Base-by-base conservation (phyloP, 208 protist genomes). In the Naegleria lovaniensis region DNA sequence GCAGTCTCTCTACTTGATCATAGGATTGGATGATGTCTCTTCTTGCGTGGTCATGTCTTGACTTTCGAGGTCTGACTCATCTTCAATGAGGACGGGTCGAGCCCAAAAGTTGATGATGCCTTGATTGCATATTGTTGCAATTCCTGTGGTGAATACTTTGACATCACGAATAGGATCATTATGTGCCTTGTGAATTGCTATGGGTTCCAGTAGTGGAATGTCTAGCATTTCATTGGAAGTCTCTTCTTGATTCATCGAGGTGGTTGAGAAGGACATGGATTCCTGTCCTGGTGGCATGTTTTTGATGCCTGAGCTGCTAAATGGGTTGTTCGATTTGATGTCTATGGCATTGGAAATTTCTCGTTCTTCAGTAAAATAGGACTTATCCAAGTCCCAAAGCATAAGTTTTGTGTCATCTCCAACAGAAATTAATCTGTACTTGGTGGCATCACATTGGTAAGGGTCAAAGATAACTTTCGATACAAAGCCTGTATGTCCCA, bases 371-470 rank as follows among this genome's bases (percentile, higher is more conserved):
- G 11, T 25, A 79, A 38, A 19, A 25, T 36, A 15, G 9, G 11
- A 41, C 43, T 55, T 87, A 6, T 87, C 84, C 9, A 87, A 40
- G 84, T 87, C 84, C 84, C 84, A 87, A 36, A 87, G 36, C 11
- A 87, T 51, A 25, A 87, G 33, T 29, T 55, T 43, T 36, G 40
- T 55, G 36, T 87, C 84, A 7, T 87, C 41, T 36, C 84, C 84
- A n/a, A 55, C 84, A 87, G 41, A 55, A 16, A 87, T 36, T 40
- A 87, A 19, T 43, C 84, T 22, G 36, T 87, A 87, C 6, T 55
- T 22, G 3, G 48, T 6, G 19, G 2, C 7, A 33, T 87, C 84
- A 33, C 84, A 87, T 19, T 87, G 15, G 33, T 55, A 22, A 48
- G 2, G 3, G 25, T 87, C 84, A 87, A 87, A 87, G 3, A 55